Evolutionary conservation across 371 early-diverging fungal genomes (phyloP), one percentile per base, ranked within the genome.

Genomic region (Saksenaea vasiformis): DNA sequence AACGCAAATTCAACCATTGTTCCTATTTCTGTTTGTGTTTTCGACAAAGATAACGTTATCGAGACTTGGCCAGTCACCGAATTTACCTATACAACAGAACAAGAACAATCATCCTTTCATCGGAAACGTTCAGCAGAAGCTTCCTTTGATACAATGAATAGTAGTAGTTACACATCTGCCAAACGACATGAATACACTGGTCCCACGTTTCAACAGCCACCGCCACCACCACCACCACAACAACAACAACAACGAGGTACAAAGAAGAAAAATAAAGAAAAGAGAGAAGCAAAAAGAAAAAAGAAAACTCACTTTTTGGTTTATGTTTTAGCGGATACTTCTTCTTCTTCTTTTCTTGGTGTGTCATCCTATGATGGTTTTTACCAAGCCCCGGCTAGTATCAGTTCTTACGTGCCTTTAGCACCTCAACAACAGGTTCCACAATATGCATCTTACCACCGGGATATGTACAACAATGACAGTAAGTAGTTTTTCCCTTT

Each of bases 21-120:
- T 1, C 72, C 72, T 13, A 57, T 72, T 9, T 70, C 66, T n/a
- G 61, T 76, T 22, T 72, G 72, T 26, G 60, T 72, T 22, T 54
- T 70, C 5, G 68, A 76, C 26, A 59, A 60, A 43, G 71, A 69
- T 31, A 55, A 61, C 7, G 65, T 72, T 9, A 60, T 60, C 13
- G 68, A 70, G n/a, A 76, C 72, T 10, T 69, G 67, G 68, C 59
- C 68, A 5, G 58, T 76, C 1, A 60, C 70, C 44, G 62, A 72
- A 54, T 76, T 76, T 41, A 22, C 62, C n/a, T 75, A 75, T 58
- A 66, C 51, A 47, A 5, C 51, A 10, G 51, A 47, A 1, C 26
- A 56, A 65, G 5, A 27, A 55, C 9, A 24, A 62, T 37, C 37
- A 13, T 13, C 54, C 19, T 61, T 22, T 27, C 35, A 31, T 7